Conservation (phyloP, 352 stramenopile species). For the Phytophthora capsici region DNA sequence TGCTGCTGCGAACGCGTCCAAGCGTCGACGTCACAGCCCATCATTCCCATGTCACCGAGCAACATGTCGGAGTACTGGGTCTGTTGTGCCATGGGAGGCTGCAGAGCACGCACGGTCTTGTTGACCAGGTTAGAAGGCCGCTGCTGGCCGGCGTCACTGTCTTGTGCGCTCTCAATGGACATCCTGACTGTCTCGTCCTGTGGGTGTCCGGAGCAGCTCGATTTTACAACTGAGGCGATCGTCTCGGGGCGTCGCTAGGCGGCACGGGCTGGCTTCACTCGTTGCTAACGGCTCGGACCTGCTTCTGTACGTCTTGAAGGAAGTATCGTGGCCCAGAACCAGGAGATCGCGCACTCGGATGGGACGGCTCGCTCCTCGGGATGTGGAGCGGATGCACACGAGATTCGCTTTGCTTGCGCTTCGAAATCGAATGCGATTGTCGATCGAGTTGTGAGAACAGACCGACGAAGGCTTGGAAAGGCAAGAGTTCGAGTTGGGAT, state of each 20-base stretch:
- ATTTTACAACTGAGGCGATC: slow-evolving; percentile 43
- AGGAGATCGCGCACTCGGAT: slow-evolving; percentile 31
- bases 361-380: slow-evolving; percentile 29
- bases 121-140: slow-evolving; percentile 8
- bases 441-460: slow-evolving; percentile 25
- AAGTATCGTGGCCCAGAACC: slow-evolving; percentile 31
- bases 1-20: slow-evolving; percentile 51
- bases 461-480: slow-evolving; percentile 20
- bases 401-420: slow-evolving; percentile 29
- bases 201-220: slow-evolving; percentile 19
- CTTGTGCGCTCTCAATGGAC: slow-evolving; percentile 53
- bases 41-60: slow-evolving; percentile 70
- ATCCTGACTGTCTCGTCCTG: slow-evolving; percentile 22
- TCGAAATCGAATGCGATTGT: slow-evolving; percentile 33
- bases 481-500: slow-evolving; percentile 27
- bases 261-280: slow-evolving; percentile 24
- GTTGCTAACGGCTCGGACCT: slow-evolving; percentile 26
- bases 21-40: slow-evolving; percentile 67
- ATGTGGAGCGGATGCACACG: slow-evolving; percentile 37
- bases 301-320: slow-evolving; percentile 37
- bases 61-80: slow-evolving; percentile 55
- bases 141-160: slow-evolving; percentile 23
- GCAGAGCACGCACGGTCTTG: slow-evolving; percentile 18
- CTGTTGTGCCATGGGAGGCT: slow-evolving; percentile 32
- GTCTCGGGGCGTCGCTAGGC: slow-evolving; percentile 20